Conservation (phyloP, 2,329 filamentous ascomycete species). For the Catunica adiposa region DNA sequence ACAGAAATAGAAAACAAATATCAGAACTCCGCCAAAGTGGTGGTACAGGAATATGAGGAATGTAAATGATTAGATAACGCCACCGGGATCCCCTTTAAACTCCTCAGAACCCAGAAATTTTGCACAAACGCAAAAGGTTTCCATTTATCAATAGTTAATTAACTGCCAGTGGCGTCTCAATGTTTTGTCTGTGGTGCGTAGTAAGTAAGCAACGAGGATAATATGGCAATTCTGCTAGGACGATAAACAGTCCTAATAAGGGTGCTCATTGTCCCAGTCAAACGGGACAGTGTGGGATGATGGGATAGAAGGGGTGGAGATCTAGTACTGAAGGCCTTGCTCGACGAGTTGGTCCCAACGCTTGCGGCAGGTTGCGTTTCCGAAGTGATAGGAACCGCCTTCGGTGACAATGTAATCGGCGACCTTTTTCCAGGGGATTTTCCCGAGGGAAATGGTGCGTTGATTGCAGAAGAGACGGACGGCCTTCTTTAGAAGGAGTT, state of each 20-base stretch:
- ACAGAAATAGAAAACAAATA: neutral
- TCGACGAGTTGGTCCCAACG: constrained; percentile 34
- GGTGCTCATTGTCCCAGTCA: neutral
- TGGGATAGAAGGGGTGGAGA: too few species aligned
- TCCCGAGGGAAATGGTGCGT: constrained; percentile 20
- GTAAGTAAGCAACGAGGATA: too few species aligned
- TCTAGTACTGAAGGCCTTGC: neutral
- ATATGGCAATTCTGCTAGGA: neutral
- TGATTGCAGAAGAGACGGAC: constrained; percentile 24
- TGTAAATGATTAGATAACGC: too few species aligned
- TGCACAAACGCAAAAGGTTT: neutral
- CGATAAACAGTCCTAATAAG: neutral
- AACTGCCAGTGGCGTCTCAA: too few species aligned
- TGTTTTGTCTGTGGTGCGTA: too few species aligned
- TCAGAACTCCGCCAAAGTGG: neutral
- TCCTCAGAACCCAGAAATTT: too few species aligned
- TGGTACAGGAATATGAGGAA: neutral
- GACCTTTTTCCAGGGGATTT: constrained; percentile 41
- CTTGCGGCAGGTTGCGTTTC: constrained; percentile 40
- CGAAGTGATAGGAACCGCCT: constrained; percentile 43
- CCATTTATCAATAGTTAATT: too few species aligned
- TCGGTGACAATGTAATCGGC: constrained; percentile 34
- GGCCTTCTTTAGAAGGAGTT: constrained; percentile 28
- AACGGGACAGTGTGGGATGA: neutral
- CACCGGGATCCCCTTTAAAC: too few species aligned